These are phyloP conservation scores for Fusarium continuum DNA, from an alignment of 2,329 filamentous ascomycete genomes.

Conservation along the genomic window DNA sequence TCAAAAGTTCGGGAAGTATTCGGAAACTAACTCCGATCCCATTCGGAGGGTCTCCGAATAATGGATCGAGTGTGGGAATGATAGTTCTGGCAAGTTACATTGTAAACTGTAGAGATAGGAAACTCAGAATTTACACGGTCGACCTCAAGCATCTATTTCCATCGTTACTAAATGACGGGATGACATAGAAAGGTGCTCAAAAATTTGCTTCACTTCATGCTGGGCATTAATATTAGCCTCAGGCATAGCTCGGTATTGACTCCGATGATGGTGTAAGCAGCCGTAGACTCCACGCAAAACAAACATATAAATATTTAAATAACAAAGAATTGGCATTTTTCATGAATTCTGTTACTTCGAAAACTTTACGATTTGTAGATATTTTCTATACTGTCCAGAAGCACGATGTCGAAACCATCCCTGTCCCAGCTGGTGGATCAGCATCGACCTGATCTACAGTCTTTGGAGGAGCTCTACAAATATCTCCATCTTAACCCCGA, in stretches of 20 bases:
- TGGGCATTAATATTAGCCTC: neutral
- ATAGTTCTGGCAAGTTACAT: neutral
- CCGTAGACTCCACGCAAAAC: neutral
- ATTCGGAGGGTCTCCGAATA: neutral
- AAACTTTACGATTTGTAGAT: neutral
- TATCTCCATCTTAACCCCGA: constrained; percentile 68
- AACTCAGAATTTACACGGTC: neutral
- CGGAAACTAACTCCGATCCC: neutral
- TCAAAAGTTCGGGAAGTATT: too few relatives aligned
- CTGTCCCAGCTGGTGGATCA: constrained; percentile 3
- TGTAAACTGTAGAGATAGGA: neutral
- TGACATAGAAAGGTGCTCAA: neutral
- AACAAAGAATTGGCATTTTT: too few relatives aligned
- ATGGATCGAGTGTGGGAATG: too few relatives aligned
- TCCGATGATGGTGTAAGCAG: neutral
- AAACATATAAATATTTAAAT: too few relatives aligned
- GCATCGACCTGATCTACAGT: constrained; percentile 1
- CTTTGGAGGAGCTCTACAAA: constrained; percentile 55
- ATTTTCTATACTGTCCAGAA: rapidly evolving
- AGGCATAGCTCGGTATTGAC: neutral
- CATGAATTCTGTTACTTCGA: neutral
- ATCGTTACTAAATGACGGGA: neutral
- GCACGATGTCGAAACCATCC: neutral
- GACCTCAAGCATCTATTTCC: too few relatives aligned
- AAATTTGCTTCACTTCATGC: neutral